Evolutionary conservation across 2,329 filamentous ascomycete species (phyloP), one percentile per base, ranked within the genome.

Genomic region (Paracorniculantispora psalliotae): DNA sequence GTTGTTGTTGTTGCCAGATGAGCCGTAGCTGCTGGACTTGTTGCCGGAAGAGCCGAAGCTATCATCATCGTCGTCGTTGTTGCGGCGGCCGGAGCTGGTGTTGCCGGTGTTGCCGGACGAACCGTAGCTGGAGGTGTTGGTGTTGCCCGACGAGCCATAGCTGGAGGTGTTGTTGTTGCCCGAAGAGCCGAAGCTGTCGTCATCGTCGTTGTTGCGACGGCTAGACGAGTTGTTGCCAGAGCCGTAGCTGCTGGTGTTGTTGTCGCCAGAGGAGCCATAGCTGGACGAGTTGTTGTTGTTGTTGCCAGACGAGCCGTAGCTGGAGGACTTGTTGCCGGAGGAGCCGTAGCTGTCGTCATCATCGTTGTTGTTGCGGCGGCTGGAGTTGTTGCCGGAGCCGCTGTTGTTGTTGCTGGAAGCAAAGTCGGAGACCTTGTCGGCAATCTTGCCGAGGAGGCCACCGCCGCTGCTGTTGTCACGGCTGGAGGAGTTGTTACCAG

Each of bases 111-210:
- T 49, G 23, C 57, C 57, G 15, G 63, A n/a, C 17, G 33, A 25
- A 21, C 63, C 64, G 41, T 65, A 66, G 15, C 61, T 61, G 51
- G 67, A 65, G 53, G 17, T 10, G 7, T 25, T 44, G 59, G 35
- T 48, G 58, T 62, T 61, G 33, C 63, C 64, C 37, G 66, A 66
- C 33, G 57, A 59, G 41, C 60, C 64, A 25, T 58, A 61, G 23
- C 62, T 58, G 21, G 78, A 77, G 13, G 78, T n/a, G n/a, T 25
- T 17, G 35, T 17, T 43, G 61, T 41, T 54, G 26, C 39, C 39
- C 0, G 43, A 57, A 19, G 53, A 65, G 47, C 63, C 64, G 51
- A 64, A 64, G 52, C 58, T 63, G 61, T 35, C 43, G 43, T 59
- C 61, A 53, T 52, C 57, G 61, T 17, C 37, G 9, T 54, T 54